Evolutionary conservation across 768 basidiomycete genomes (phyloP).

Genomic region (Podaxis sp.): DNA sequence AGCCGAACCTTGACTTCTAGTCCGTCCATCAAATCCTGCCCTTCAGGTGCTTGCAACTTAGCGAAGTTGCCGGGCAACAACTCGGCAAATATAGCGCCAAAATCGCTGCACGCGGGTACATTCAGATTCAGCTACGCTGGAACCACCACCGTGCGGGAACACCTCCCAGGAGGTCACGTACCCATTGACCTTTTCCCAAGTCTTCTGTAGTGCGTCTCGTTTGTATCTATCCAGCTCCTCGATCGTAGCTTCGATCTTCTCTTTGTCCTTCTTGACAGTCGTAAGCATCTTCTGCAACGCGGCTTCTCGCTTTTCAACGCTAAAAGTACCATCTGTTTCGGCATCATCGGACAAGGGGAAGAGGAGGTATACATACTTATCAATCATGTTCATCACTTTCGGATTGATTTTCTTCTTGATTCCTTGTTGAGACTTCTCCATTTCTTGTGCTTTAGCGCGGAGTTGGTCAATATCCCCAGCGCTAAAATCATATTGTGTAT

Average conservation of each 20-base stretch:
- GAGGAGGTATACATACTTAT: constrained; percentile 53
- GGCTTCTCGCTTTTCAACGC: constrained; percentile 90
- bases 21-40: constrained; percentile 89
- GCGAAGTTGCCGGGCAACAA: constrained; percentile 95
- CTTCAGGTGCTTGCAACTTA: constrained; percentile 90
- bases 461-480: constrained; percentile 56
- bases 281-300: constrained; percentile 84
- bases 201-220: constrained; percentile 87
- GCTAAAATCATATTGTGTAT: constrained; percentile 78
- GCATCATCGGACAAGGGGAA: not conserved
- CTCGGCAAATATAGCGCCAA: constrained; percentile 94
- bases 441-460: constrained; percentile 61
- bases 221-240: constrained; percentile 92
- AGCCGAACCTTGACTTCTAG: constrained; percentile 96
- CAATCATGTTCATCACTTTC: constrained; percentile 95
- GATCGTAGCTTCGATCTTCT: constrained; percentile 93
- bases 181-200: constrained; percentile 95
- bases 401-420: constrained; percentile 96
- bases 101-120: constrained; percentile 56
- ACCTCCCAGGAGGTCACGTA: constrained; percentile 34
- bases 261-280: constrained; percentile 87
- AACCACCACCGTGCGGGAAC: not conserved
- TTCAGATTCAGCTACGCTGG: not conserved
- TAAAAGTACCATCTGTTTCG: constrained; percentile 23
- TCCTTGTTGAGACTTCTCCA: constrained; percentile 74